Percentiles rank a stretch among this genome's conserved stretches.
These are phyloP conservation scores for Neurospora sp. DNA, from an alignment of 495 filamentous ascomycete genomes.

Conservation along the genomic window DNA sequence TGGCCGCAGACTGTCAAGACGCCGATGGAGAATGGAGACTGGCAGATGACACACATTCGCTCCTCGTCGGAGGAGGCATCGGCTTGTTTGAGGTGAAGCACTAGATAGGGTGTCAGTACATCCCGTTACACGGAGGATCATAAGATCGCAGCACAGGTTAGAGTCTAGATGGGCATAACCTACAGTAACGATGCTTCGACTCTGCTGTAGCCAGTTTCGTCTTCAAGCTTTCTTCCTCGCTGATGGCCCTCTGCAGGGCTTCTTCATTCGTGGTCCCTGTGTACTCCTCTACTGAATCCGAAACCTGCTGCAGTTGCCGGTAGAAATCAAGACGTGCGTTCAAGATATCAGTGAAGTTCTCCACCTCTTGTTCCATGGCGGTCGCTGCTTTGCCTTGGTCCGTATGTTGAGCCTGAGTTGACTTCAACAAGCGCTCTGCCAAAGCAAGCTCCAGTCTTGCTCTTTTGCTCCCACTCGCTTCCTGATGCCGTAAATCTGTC, in stretches of 20 bases:
- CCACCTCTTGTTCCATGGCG: slow-evolving; percentile 59
- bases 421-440: slow-evolving; percentile 40
- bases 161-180: slow-evolving; percentile 9
- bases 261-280: slow-evolving; percentile 39
- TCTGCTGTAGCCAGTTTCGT: slow-evolving; percentile 49
- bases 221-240: slow-evolving; percentile 39
- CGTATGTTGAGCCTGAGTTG: slow-evolving; percentile 47
- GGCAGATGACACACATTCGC: slow-evolving; percentile 72
- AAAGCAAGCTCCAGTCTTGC: slow-evolving; percentile 55
- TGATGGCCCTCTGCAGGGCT: slow-evolving; percentile 17
- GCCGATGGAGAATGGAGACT: slow-evolving; percentile 59
- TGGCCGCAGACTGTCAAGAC: slow-evolving; percentile 87
- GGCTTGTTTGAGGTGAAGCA: slow-evolving; percentile 35
- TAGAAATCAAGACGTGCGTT: slow-evolving; percentile 82
- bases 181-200: slow-evolving; percentile 63
- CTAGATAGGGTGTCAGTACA: slow-evolving; percentile 17
- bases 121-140: not conserved
- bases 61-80: slow-evolving; percentile 49
- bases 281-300: slow-evolving; percentile 70
- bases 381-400: slow-evolving; percentile 55
- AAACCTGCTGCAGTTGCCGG: slow-evolving; percentile 76
- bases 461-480: slow-evolving; percentile 49
- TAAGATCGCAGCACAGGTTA: not conserved
- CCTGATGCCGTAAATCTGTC: slow-evolving; percentile 51
- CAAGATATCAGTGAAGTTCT: slow-evolving; percentile 64